These are phyloP conservation scores for Fraxinus dipetala DNA, from an alignment of 305 asterid species.

Conservation along the genomic window DNA sequence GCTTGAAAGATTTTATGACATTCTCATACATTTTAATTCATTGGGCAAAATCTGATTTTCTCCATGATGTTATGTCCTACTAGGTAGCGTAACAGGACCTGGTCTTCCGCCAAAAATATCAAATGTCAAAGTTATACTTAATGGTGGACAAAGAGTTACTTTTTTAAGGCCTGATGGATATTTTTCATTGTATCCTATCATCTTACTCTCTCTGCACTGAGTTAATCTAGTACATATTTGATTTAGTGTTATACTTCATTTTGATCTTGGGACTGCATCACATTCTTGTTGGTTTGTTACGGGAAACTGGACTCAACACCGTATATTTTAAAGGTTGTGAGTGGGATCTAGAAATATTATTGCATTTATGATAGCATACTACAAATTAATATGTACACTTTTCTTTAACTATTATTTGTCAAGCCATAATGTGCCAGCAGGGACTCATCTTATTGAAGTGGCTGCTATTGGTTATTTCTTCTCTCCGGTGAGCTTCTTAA, in stretches of 20 bases:
- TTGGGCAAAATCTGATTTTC: constrained; percentile 13
- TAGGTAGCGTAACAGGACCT: constrained; percentile 70
- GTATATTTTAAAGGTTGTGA: not conserved
- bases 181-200: constrained; percentile 88
- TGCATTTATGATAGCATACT: constrained; percentile 20
- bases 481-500: constrained; percentile 71
- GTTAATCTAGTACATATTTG: not conserved
- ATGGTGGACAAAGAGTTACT: constrained; percentile 84
- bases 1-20: not conserved
- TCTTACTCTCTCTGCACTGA: constrained; percentile 24
- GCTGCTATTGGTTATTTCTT: constrained; percentile 78
- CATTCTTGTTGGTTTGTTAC: constrained; percentile 8
- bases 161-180: constrained; percentile 89
- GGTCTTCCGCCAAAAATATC: constrained; percentile 70
- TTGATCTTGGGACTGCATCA: constrained; percentile 16
- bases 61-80: constrained; percentile 25
- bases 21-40: not conserved
- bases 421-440: constrained; percentile 94
- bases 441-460: constrained; percentile 96
- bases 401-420: constrained; percentile 49
- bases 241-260: not conserved
- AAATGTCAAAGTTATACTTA: constrained; percentile 67
- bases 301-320: not conserved
- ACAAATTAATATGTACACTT: constrained; percentile 16
- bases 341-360: constrained; percentile 13